Percentiles rank a stretch among this genome's conserved stretches.
Evolutionary conservation across 148 eudicot genomes (phyloP).

Genomic region (Amaranthus palmeri): DNA sequence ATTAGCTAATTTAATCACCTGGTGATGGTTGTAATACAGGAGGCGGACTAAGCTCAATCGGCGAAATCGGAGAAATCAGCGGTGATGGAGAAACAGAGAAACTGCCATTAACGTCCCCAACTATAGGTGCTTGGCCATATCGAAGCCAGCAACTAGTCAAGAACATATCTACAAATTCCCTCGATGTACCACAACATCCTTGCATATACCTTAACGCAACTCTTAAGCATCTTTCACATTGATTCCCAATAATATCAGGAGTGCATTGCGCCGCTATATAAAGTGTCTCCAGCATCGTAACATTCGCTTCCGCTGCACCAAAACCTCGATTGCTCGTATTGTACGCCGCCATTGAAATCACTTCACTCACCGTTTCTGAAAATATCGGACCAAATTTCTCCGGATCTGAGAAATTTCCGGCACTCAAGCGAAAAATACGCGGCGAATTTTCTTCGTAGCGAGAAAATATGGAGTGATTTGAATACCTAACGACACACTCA

Average conservation of each 20-base stretch:
- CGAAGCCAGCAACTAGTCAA: no score
- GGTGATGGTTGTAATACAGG: no score
- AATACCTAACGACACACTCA: constrained; percentile 14
- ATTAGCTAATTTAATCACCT: no score
- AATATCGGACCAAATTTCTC: not conserved
- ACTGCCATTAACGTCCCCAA: no score
- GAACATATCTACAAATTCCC: no score
- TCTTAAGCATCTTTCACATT: constrained; percentile 16
- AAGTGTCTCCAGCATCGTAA: not conserved
- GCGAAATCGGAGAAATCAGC: no score
- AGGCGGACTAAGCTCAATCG: no score
- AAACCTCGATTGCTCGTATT: not conserved
- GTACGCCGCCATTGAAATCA: constrained; percentile 13
- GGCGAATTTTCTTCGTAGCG: constrained; percentile 11
- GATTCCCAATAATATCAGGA: constrained; percentile 15
- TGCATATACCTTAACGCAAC: not conserved
- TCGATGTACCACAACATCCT: not conserved
- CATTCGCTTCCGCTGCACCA: not conserved
- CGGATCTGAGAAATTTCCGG: not conserved
- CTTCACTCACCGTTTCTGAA: not conserved
- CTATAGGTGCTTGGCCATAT: no score
- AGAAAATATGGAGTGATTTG: constrained; percentile 4
- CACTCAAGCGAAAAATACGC: not conserved
- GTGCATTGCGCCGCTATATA: constrained; percentile 19
- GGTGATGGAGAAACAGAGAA: no score